Evolutionary conservation across 2,329 filamentous ascomycete genomes (phyloP).

Genomic region (Aciculosporium take): DNA sequence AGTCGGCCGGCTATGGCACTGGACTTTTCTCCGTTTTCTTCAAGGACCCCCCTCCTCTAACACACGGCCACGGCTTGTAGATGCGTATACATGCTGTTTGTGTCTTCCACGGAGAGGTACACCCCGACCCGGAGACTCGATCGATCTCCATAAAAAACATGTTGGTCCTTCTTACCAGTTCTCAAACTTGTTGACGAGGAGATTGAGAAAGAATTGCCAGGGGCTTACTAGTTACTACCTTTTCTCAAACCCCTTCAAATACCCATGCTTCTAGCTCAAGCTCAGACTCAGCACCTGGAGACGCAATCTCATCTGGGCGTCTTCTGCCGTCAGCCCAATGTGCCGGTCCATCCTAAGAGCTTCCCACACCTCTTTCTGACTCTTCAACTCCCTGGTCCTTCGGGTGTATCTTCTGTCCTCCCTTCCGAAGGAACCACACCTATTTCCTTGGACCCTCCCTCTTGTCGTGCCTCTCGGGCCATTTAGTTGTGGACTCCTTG

Average conservation of each 20-base stretch:
- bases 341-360: conserved; percentile 5
- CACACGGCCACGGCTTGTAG: conserved; percentile 2
- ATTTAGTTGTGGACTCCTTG: conserved; percentile 4
- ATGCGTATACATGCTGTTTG: conserved; percentile 1
- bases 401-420: not conserved
- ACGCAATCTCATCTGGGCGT: conserved; percentile 1
- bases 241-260: not conserved
- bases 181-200: not conserved
- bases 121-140: not conserved
- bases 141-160: not conserved
- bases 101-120: not conserved
- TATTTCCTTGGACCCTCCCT: conserved; percentile 4
- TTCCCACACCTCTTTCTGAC: conserved; percentile 6
- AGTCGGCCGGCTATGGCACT: not conserved
- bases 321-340: conserved; percentile 4
- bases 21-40: conserved; percentile 1
- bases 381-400: conserved; percentile 3
- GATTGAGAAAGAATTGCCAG: not conserved
- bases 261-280: conserved; percentile 1
- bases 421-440: conserved; percentile 3
- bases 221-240: too few species aligned
- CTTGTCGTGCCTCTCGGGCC: conserved; percentile 3
- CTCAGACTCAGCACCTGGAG: conserved; percentile 1
- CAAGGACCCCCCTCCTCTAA: not conserved
- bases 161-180: not conserved